Base-by-base conservation (phyloP, 768 basidiomycete species). In the Leccinum longicurvipes region DNA sequence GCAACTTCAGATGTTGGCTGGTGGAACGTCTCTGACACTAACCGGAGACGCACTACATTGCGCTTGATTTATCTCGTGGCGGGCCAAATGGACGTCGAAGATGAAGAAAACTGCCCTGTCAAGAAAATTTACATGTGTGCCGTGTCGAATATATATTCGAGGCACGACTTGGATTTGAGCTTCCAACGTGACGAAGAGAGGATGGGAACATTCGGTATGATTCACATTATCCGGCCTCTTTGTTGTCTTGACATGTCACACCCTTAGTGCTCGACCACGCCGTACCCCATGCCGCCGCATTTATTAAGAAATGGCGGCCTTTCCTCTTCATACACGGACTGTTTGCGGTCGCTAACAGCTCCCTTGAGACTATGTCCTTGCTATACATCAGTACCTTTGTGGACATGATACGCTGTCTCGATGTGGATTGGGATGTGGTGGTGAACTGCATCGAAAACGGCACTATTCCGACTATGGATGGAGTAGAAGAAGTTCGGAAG, bases 21-120 rank as follows among this genome's bases (percentile, higher is more conserved):
- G 6, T 17, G 34, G 7, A 7, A 34, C 17, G 1, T 27, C 1
- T 21, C 29, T 9, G 44, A 48, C 24, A 28, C 49, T 31, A 42
- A 44, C 23, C 47, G 41, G 15, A 55, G 25, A 28, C 56, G 54
- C 8, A 59, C 63, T 2, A 54, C 6, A 4, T 51, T 49, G 21
- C 24, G 12, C 5, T 1, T 55, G 3, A 57, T 28, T 15, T 55
- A 32, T 41, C 36, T 64, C 3, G 14, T 21, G 0, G 24, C 5
- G 24, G 27, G 46, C 9, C 41, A 11, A 15, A 27, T 52, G 0
- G 29, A 41, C 14, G 31, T 45, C 24, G 11, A 29, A 17, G 47
- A 47, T 47, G 28, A 34, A 8, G 1, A 34, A 34, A 34, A 17
- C 17, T 34, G 34, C 17, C 17, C 14, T 34, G 34, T 34, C 34